Evolutionary conservation across 2,329 filamentous ascomycete genomes (phyloP).

Genomic region (Emericellopsis atlantica): DNA sequence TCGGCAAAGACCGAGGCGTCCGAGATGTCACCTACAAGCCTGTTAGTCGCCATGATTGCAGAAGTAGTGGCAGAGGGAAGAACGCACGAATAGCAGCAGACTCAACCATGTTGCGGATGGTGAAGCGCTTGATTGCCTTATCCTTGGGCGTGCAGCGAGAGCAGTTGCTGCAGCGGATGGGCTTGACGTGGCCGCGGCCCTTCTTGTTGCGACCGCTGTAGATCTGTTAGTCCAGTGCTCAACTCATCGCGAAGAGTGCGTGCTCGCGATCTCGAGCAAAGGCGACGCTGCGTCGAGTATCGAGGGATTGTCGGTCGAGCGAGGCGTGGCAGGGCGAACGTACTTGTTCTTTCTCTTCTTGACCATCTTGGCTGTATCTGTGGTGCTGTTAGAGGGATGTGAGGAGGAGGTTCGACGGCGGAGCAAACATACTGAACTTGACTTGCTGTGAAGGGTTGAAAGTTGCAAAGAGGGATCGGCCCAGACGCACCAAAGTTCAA

Average conservation of each 20-base stretch:
- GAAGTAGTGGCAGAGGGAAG: neutral
- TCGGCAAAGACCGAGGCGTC: conserved; percentile 98
- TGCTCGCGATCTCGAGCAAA: neutral
- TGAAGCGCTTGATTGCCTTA: conserved; percentile 99
- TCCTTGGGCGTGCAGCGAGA: conserved; percentile 92
- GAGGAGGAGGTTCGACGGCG: conserved; percentile 6
- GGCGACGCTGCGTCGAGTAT: neutral
- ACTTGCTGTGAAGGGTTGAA: conserved; percentile 14
- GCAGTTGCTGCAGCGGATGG: conserved; percentile 71
- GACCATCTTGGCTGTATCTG: conserved; percentile 53
- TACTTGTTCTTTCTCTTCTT: conserved; percentile 64
- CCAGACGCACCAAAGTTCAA: conserved; percentile 5
- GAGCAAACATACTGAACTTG: conserved; percentile 11
- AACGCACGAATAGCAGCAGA: conserved; percentile 97
- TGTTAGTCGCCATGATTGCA: conserved; percentile 3
- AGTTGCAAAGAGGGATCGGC: conserved; percentile 6
- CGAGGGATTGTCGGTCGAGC: neutral
- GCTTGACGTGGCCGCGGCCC: conserved; percentile 99
- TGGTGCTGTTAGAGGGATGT: conserved; percentile 14
- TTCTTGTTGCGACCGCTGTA: conserved; percentile 97
- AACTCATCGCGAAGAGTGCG: neutral
- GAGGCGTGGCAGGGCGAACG: conserved; percentile 13
- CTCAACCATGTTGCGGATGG: conserved; percentile 99
- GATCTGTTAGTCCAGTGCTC: conserved; percentile 8
- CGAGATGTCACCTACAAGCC: conserved; percentile 85